Evolutionary conservation across 2,329 filamentous ascomycete species (phyloP).

Genomic region (Exophiala aquamarina): DNA sequence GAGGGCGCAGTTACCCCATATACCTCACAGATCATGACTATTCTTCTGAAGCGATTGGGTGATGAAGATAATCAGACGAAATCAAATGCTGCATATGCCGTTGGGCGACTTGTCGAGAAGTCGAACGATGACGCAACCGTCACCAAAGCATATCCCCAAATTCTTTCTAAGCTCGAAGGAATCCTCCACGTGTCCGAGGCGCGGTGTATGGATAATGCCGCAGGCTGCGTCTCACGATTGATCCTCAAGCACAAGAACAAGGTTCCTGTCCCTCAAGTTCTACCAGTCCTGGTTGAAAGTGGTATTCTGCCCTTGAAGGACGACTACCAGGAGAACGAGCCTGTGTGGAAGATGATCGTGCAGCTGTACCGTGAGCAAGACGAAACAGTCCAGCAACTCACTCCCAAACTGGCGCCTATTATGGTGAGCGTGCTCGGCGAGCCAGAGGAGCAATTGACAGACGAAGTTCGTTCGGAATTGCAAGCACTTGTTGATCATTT

Average conservation of each 20-base stretch:
- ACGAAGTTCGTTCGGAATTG: conserved; percentile 47
- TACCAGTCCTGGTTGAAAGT: conserved; percentile 70
- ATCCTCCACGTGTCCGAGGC: conserved; percentile 75
- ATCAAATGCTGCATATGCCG: conserved; percentile 91
- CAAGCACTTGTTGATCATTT: conserved; percentile 50
- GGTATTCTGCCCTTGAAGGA: conserved; percentile 79
- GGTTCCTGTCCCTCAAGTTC: conserved; percentile 76
- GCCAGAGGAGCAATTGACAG: conserved; percentile 47
- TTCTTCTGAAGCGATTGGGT: conserved; percentile 79
- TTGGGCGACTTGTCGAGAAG: conserved; percentile 79
- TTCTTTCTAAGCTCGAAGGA: conserved; percentile 83
- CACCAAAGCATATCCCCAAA: conserved; percentile 70
- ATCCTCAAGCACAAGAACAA: conserved; percentile 84
- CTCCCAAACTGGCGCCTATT: conserved; percentile 46
- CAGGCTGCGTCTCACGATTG: conserved; percentile 88
- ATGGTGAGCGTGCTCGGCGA: conserved; percentile 48
- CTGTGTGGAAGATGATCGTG: conserved; percentile 86
- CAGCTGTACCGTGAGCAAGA: conserved; percentile 65
- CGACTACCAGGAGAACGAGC: conserved; percentile 95
- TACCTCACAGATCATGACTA: conserved; percentile 72
- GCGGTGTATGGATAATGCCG: conserved; percentile 87
- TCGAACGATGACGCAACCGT: conserved; percentile 74
- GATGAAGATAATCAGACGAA: conserved; percentile 91
- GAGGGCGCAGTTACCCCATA: conserved; percentile 76
- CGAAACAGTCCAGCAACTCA: conserved; percentile 45